Evolutionary conservation across 805 yeast genomes (phyloP).

Genomic region (Saccharomycopsis guyanensis): DNA sequence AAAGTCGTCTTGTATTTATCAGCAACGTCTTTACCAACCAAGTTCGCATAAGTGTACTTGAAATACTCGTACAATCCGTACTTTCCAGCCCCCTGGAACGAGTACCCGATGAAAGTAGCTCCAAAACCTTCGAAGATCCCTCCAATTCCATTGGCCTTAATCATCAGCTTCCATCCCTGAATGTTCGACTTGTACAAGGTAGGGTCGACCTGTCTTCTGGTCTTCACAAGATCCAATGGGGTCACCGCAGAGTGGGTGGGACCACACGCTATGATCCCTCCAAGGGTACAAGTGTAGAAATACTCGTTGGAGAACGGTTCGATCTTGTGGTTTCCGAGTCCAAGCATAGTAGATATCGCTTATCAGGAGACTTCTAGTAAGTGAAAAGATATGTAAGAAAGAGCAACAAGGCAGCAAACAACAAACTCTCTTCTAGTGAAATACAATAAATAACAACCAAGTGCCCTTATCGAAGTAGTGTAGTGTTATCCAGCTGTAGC

Average conservation of each 20-base stretch:
- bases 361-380: no score
- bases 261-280: constrained; percentile 91
- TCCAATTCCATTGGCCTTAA: constrained; percentile 63
- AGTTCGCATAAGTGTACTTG: constrained; percentile 67
- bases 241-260: constrained; percentile 93
- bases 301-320: constrained; percentile 53
- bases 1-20: constrained; percentile 62
- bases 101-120: constrained; percentile 88
- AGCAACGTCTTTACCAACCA: constrained; percentile 58
- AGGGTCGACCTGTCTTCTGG: constrained; percentile 84
- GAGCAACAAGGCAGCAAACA: no score
- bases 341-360: no score
- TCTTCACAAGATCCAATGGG: constrained; percentile 88
- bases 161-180: constrained; percentile 74
- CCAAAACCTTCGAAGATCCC: constrained; percentile 84
- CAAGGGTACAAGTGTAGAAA: constrained; percentile 60
- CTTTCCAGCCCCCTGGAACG: constrained; percentile 95
- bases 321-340: constrained; percentile 34
- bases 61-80: constrained; percentile 92
- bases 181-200: constrained; percentile 63
- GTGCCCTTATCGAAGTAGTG: no score
- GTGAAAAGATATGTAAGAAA: background rate
- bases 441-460: no score
- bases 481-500: no score
- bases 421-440: no score